Conservation (phyloP, 345 rosid genomes). For the Ailanthus altissimus region DNA sequence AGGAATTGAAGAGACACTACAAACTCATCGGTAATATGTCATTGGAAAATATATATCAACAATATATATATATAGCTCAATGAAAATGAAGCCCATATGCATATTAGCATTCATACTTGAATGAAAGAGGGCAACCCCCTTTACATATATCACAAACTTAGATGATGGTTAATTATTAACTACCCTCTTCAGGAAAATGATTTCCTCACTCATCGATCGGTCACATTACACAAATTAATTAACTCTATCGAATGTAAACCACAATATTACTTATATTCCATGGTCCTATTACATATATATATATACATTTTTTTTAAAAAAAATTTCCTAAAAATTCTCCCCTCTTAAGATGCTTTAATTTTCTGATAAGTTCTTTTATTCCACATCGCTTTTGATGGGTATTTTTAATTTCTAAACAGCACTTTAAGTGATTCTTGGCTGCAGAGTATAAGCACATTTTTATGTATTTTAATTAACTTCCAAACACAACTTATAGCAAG, state of each 20-base stretch:
- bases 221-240: not conserved
- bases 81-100: not conserved
- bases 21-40: not conserved
- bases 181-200: not conserved
- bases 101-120: not conserved
- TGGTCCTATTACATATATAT: no score
- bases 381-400: no score
- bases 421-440: not conserved
- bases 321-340: no score
- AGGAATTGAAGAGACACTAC: not conserved
- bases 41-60: not conserved
- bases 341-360: no score
- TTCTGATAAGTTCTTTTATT: no score
- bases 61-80: not conserved
- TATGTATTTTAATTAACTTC: not conserved
- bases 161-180: conserved; percentile 20
- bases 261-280: no score
- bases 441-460: no score
- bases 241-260: no score
- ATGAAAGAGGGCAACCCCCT: conserved; percentile 9
- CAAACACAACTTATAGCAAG: not conserved
- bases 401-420: no score
- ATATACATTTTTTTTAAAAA: no score
- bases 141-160: conserved; percentile 17
- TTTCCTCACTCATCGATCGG: not conserved